These are phyloP conservation scores for Halteria grandinella DNA, from an alignment of 73 alveolate genomes.

Conservation along the genomic window DNA sequence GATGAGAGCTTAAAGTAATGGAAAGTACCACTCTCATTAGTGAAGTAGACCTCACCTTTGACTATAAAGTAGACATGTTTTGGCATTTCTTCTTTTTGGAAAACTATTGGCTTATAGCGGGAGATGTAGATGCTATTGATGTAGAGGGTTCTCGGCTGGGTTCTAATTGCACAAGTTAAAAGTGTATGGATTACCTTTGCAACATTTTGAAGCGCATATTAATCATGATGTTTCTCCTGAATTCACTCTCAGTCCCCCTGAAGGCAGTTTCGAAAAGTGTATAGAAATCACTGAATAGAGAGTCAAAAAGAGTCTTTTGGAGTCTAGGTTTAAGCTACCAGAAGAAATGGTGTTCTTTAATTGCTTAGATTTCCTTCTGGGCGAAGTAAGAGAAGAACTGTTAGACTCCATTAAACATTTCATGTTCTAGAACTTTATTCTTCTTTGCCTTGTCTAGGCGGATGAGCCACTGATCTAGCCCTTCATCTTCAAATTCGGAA, in stretches of 20 bases:
- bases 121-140: too few relatives aligned
- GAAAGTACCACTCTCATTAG: slow-evolving; percentile 50
- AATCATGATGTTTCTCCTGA: slow-evolving; percentile 24
- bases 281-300: background rate
- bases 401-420: background rate
- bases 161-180: too few relatives aligned
- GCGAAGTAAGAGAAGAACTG: background rate
- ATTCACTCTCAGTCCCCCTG: slow-evolving; percentile 46
- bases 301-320: slow-evolving; percentile 17
- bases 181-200: slow-evolving; percentile 9
- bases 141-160: too few relatives aligned
- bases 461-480: slow-evolving; percentile 34
- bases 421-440: slow-evolving; percentile 18
- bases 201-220: slow-evolving; percentile 27
- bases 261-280: slow-evolving; percentile 24
- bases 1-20: slow-evolving; percentile 30
- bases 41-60: slow-evolving; percentile 50
- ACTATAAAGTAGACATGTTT: slow-evolving; percentile 38
- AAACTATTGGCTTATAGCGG: slow-evolving; percentile 17
- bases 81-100: slow-evolving; percentile 44
- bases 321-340: slow-evolving; percentile 55
- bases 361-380: background rate
- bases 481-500: slow-evolving; percentile 11
- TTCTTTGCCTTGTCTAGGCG: slow-evolving; percentile 17
- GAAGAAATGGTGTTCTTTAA: slow-evolving; percentile 10